Conservation (phyloP, 2,329 filamentous ascomycete species). For the Helicocarpus griseus region DNA sequence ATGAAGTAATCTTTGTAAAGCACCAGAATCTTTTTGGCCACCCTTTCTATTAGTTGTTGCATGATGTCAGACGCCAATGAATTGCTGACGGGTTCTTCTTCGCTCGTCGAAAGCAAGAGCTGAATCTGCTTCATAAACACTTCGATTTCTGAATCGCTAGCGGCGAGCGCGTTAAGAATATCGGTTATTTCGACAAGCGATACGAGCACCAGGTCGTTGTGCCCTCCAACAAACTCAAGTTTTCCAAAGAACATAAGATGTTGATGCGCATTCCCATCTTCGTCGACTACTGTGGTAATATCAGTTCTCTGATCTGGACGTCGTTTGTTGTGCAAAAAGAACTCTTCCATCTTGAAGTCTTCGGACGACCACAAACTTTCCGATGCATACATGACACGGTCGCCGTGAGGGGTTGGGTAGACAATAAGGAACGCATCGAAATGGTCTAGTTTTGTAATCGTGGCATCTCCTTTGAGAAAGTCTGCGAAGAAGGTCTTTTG, state of each 20-base stretch:
- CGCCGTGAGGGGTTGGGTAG: constrained; percentile 13
- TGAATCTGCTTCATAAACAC: background rate
- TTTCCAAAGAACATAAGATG: constrained; percentile 20
- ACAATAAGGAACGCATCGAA: constrained; percentile 22
- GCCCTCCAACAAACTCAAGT: constrained; percentile 14
- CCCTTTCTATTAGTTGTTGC: constrained; percentile 14
- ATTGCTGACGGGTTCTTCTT: background rate
- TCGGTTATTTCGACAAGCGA: constrained; percentile 20
- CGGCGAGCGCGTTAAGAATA: constrained; percentile 18
- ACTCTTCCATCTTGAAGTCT: constrained; percentile 17
- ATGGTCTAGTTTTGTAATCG: constrained; percentile 14
- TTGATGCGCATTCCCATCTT: constrained; percentile 16
- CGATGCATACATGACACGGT: constrained; percentile 17
- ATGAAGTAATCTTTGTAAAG: constrained; percentile 22
- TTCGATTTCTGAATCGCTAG: constrained; percentile 12
- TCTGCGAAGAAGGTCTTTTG: background rate
- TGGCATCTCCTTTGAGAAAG: background rate
- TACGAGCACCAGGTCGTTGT: constrained; percentile 16
- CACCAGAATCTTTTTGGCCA: constrained; percentile 15
- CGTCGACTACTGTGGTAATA: constrained; percentile 16
- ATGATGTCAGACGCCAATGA: constrained; percentile 1
- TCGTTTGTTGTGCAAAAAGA: constrained; percentile 16
- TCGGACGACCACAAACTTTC: constrained; percentile 14
- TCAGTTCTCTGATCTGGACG: constrained; percentile 15
- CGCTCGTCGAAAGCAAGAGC: background rate